phyloP scores from a whole-genome alignment of 345 rosid genomes.

The Nephelium lappaceum region DNA sequence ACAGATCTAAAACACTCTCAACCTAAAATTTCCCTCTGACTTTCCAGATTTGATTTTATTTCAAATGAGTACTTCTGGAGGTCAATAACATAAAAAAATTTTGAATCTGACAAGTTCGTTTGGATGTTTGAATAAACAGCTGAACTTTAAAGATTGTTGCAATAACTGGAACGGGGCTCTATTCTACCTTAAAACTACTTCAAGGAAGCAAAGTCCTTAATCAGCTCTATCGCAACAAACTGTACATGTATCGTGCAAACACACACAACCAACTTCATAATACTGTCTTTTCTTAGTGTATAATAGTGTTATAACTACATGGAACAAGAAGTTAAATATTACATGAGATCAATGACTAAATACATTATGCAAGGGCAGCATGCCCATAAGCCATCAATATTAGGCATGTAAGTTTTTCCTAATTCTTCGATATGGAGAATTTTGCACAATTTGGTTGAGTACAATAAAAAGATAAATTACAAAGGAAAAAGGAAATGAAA shows the following conservation, averaged over 20 bases:
- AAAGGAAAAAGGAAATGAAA: not conserved
- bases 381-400: not conserved
- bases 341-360: not conserved
- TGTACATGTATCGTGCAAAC: not conserved
- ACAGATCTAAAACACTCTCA: not conserved
- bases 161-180: not conserved
- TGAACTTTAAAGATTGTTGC: not conserved
- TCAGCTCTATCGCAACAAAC: not conserved
- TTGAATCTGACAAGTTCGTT: not conserved
- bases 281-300: not conserved
- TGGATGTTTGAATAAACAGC: not conserved
- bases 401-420: too few relatives aligned
- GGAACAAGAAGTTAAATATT: not conserved
- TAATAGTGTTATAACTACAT: not conserved
- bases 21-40: not conserved
- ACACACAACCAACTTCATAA: not conserved
- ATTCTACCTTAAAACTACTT: not conserved
- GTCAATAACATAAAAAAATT: not conserved
- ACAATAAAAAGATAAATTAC: not conserved
- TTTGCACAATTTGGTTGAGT: not conserved
- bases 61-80: not conserved
- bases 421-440: not conserved
- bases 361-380: not conserved
- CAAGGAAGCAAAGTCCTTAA: too few relatives aligned
- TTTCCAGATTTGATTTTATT: not conserved